Evolutionary conservation across 306 rosid genomes (phyloP).

Genomic region (Quercus wislizeni): DNA sequence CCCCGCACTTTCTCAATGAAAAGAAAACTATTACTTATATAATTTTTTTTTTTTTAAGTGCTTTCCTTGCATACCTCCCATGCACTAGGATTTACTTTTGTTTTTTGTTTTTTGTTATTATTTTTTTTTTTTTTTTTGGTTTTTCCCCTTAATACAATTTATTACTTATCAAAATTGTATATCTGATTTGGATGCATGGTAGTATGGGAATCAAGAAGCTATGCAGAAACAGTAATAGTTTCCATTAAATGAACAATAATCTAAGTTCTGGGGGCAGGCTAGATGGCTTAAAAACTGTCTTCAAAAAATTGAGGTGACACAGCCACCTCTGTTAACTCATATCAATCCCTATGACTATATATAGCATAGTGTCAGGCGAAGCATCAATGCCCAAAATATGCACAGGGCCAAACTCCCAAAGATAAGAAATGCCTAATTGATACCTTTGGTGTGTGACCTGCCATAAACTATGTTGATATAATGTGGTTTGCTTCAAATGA

Average conservation of each 20-base stretch:
- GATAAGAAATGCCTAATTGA: background rate
- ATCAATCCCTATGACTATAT: background rate
- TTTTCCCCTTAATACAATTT: no score
- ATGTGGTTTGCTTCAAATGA: no score
- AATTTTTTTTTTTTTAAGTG: no score
- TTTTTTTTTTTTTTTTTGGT: no score
- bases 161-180: no score
- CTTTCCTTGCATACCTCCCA: no score
- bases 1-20: no score
- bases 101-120: no score
- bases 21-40: no score
- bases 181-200: no score
- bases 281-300: background rate
- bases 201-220: background rate
- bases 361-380: background rate
- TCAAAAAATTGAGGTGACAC: background rate
- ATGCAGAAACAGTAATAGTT: background rate
- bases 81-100: no score
- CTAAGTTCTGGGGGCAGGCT: background rate
- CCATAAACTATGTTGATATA: background rate
- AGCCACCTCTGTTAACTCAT: constrained; percentile 5
- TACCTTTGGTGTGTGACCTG: background rate
- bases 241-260: background rate
- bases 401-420: background rate
- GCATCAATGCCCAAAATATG: background rate